A percentile compares a stretch with the other conserved stretches of the same genome.
These are phyloP conservation scores for Phaeomoniella chlamydospora DNA, from an alignment of 2,329 filamentous ascomycete species.

Conservation along the genomic window DNA sequence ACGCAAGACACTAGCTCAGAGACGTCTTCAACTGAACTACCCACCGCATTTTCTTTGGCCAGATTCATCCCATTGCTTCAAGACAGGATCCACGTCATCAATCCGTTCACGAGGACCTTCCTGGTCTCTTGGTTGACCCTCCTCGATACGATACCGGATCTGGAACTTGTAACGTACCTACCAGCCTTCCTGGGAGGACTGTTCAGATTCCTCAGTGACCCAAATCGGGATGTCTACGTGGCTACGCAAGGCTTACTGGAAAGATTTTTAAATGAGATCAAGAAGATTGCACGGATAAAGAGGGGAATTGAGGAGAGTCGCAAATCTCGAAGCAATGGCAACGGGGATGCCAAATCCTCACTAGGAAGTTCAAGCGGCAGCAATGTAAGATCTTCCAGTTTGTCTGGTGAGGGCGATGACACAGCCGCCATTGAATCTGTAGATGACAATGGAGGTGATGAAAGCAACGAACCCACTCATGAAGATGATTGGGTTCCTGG, in stretches of 20 bases:
- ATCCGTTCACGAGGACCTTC: constrained; percentile 88
- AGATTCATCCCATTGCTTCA: constrained; percentile 87
- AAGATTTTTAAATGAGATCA: constrained; percentile 84
- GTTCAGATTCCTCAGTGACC: constrained; percentile 81
- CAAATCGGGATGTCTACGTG: constrained; percentile 86
- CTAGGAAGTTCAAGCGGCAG: constrained; percentile 6
- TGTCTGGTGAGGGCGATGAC: constrained; percentile 9
- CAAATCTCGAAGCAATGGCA: constrained; percentile 48
- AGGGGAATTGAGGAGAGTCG: constrained; percentile 81
- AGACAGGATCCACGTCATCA: constrained; percentile 86
- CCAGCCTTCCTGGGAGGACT: constrained; percentile 84
- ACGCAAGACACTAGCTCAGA: constrained; percentile 12
- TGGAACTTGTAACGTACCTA: constrained; percentile 84
- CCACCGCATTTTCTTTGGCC: constrained; percentile 81
- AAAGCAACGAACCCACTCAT: constrained; percentile 41
- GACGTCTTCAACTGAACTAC: constrained; percentile 33
- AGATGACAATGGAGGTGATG: constrained; percentile 30
- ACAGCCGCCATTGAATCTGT: constrained; percentile 17
- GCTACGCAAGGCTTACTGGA: constrained; percentile 81
- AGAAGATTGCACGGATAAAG: constrained; percentile 82
- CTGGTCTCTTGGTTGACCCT: constrained; percentile 92
- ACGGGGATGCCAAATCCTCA: constrained; percentile 37
- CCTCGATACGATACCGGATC: constrained; percentile 87
- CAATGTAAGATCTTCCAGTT: constrained; percentile 10
- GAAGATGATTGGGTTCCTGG: constrained; percentile 96